Evolutionary conservation across 805 yeast genomes (phyloP), one percentile per base, ranked within the genome.

Genomic region (Candida tammaniensis): DNA sequence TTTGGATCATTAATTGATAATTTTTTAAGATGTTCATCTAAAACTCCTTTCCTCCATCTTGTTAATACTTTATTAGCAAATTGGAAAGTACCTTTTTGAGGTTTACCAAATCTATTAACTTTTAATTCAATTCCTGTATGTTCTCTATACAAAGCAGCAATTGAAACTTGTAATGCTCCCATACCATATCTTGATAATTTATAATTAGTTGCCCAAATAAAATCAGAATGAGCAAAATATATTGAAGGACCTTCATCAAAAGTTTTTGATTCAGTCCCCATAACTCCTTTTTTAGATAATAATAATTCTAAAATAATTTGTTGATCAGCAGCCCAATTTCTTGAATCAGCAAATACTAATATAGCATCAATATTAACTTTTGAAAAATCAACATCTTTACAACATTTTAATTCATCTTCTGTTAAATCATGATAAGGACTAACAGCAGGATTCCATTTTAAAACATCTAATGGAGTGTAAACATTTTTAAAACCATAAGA

Each of bases 281-380:
- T 82, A 26, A 74, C 77, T 51, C 96, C 96, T 39, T 74, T 64
- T 48, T 83, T 74, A 36, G 88, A 79, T 58, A 86, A 67, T 35
- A 87, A 70, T 49, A 87, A 67, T 53, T 87, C 96, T 54, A 86
- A 67, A 42, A 86, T 85, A 54, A 87, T 85, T 59, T 87, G 96
- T 59, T 86, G 88, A 59, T 87, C 96, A 18, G 86, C 87, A 27
- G 95, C 95, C 94, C 94, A 86, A 54, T 86, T 87, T 61, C 94
- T 74, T 6, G 93, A 80, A 63, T 87, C 96, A 8, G 95, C 95
- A 68, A 87, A 87, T 28, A 86, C 95, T 54, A 87, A 64, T 38
- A 87, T 82, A 10, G 91, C 94, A 43, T 87, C 89, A 43, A 87
- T 83, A 14, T 70, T 59, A 24, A 74, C 67, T 54, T 80, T 74